phyloP scores from a whole-genome alignment of 2,329 filamentous ascomycete species.

The Botrytis aclada region DNA sequence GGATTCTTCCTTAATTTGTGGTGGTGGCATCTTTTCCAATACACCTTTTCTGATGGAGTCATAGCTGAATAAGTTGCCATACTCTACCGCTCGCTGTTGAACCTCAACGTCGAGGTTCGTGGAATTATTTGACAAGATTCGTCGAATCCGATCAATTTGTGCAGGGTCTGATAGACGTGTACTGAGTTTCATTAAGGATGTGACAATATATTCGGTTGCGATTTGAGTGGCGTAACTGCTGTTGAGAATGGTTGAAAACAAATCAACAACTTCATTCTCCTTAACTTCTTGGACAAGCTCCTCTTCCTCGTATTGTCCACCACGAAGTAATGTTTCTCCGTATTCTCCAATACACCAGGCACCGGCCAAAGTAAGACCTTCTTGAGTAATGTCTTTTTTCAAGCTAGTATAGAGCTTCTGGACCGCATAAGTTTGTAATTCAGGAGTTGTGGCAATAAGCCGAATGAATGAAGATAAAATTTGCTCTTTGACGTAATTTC shows the following conservation, averaged over 20 bases:
- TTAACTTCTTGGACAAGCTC: conserved; percentile 78
- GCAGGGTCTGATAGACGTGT: conserved; percentile 77
- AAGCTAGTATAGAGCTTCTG: conserved; percentile 90
- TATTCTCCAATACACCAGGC: conserved; percentile 99
- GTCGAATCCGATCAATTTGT: conserved; percentile 83
- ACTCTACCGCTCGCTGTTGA: conserved; percentile 93
- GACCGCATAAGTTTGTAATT: conserved; percentile 92
- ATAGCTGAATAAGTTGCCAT: conserved; percentile 87
- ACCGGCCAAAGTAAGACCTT: conserved; percentile 87
- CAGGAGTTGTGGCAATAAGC: conserved; percentile 88
- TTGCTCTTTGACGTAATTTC: conserved; percentile 96
- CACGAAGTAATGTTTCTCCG: conserved; percentile 82
- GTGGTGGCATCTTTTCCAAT: conserved; percentile 94
- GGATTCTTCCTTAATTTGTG: conserved; percentile 94
- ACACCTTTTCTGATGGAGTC: conserved; percentile 86
- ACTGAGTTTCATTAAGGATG: conserved; percentile 90
- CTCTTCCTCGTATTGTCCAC: conserved; percentile 91
- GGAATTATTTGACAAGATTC: conserved; percentile 73
- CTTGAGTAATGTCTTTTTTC: conserved; percentile 96
- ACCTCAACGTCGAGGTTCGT: conserved; percentile 92
- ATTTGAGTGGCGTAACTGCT: conserved; percentile 92
- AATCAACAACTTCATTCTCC: conserved; percentile 84
- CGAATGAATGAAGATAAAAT: conserved; percentile 96
- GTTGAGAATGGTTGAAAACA: conserved; percentile 89
- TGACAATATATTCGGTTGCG: conserved; percentile 93